phyloP scores from a whole-genome alignment of 129 eudicot genomes.

The Pseudognaphalium luteoalbum region DNA sequence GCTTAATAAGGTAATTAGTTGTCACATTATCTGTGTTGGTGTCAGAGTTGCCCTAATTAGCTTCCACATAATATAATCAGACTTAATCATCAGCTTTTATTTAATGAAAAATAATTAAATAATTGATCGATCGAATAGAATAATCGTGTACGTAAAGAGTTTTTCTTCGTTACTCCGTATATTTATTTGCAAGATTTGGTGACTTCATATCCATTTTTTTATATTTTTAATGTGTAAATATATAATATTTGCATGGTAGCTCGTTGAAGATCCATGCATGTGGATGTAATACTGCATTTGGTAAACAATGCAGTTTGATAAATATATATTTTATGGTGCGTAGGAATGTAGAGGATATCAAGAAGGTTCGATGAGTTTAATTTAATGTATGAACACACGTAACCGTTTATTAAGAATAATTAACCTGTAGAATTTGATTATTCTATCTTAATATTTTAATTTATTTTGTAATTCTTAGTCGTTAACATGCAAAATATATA shows the following conservation, averaged over 20 bases:
- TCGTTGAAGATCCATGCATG: conserved; percentile 35
- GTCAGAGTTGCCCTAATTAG: conserved; percentile 31
- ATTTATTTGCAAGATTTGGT: conserved; percentile 20
- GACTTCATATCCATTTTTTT: conserved; percentile 22
- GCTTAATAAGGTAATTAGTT: conserved; percentile 37
- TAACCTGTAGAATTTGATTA: background rate
- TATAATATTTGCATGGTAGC: conserved; percentile 20
- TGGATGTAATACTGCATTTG: conserved; percentile 31
- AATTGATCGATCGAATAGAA: conserved; percentile 11
- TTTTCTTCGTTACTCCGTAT: conserved; percentile 21
- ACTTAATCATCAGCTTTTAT: conserved; percentile 16
- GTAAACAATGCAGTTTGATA: conserved; percentile 22
- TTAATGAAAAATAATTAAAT: conserved; percentile 2
- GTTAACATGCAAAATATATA: background rate
- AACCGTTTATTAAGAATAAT: background rate
- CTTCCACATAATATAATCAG: conserved; percentile 32
- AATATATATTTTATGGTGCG: conserved; percentile 26
- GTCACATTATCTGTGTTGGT: conserved; percentile 27
- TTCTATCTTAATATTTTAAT: background rate
- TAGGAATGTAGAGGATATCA: conserved; percentile 24
- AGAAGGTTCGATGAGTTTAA: conserved; percentile 29
- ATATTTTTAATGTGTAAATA: background rate
- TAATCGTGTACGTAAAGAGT: conserved; percentile 17
- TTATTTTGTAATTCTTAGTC: background rate
- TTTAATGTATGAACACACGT: conserved; percentile 9